Conservation (phyloP, 129 eudicot species). For the Tanacetum coccineum region DNA sequence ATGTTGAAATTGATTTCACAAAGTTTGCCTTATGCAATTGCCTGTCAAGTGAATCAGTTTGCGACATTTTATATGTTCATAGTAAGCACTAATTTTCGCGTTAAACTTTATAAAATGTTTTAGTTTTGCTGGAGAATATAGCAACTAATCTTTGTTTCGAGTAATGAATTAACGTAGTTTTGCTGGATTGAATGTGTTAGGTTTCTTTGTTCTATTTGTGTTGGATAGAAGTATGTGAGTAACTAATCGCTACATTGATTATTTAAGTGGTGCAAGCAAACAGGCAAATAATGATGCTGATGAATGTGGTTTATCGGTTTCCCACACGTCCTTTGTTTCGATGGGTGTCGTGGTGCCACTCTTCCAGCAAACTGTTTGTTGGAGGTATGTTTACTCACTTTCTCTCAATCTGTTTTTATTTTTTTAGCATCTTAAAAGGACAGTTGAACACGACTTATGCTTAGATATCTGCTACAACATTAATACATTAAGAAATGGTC, state of each 20-base stretch:
- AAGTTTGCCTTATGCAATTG: too few species aligned
- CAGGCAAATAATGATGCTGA: constrained; percentile 18
- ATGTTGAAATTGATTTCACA: too few species aligned
- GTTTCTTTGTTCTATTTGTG: background rate
- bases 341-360: constrained; percentile 32
- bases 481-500: background rate
- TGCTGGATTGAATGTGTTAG: background rate
- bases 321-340: constrained; percentile 24
- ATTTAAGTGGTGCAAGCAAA: background rate
- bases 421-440: background rate
- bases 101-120: too few species aligned
- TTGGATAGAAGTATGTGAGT: background rate
- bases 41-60: too few species aligned
- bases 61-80: too few species aligned
- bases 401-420: background rate
- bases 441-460: background rate
- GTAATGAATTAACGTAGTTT: too few species aligned
- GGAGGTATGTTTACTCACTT: constrained; percentile 48
- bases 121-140: too few species aligned
- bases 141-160: too few species aligned
- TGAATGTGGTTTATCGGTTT: constrained; percentile 23
- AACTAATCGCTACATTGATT: background rate
- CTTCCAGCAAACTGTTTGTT: constrained; percentile 51
- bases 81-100: too few species aligned
- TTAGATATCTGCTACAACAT: background rate